Conservation (phyloP, 345 rosid species). For the Zanthoxylum bungeanum region DNA sequence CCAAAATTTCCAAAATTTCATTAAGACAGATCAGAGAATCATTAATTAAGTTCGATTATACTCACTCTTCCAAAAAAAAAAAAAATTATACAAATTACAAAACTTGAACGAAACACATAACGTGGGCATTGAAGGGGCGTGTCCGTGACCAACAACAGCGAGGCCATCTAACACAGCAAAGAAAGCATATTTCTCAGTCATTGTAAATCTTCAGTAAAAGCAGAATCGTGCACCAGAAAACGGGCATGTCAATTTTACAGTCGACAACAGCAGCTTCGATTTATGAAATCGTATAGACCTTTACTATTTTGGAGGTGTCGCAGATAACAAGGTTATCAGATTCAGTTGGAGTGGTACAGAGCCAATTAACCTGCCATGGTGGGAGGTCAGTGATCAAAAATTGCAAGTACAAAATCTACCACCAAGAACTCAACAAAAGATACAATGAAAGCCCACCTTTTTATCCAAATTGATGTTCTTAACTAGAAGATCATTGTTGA, state of each 20-base stretch:
- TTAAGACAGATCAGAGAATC: neutral
- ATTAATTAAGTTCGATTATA: neutral
- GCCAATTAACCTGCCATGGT: slow-evolving; percentile 78
- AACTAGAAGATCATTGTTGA: slow-evolving; percentile 37
- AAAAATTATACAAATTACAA: no score
- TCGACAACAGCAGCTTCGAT: neutral
- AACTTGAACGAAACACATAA: no score
- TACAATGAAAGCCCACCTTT: slow-evolving; percentile 42
- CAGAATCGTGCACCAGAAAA: no score
- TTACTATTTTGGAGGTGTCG: slow-evolving; percentile 86
- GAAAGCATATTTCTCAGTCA: neutral
- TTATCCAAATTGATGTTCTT: slow-evolving; percentile 55
- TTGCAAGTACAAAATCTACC: neutral
- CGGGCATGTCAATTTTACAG: neutral
- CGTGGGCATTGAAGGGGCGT: no score
- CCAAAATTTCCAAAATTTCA: neutral
- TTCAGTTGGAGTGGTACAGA: slow-evolving; percentile 72
- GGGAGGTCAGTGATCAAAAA: slow-evolving; percentile 1
- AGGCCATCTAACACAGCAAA: neutral
- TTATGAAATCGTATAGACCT: slow-evolving; percentile 61
- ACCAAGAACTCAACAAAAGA: slow-evolving; percentile 7
- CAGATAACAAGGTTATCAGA: slow-evolving; percentile 86
- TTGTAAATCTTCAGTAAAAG: neutral
- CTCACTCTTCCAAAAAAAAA: neutral
- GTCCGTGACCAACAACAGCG: neutral